Conservation (phyloP, 805 yeast species). For the Wickerhamiella musiphila region DNA sequence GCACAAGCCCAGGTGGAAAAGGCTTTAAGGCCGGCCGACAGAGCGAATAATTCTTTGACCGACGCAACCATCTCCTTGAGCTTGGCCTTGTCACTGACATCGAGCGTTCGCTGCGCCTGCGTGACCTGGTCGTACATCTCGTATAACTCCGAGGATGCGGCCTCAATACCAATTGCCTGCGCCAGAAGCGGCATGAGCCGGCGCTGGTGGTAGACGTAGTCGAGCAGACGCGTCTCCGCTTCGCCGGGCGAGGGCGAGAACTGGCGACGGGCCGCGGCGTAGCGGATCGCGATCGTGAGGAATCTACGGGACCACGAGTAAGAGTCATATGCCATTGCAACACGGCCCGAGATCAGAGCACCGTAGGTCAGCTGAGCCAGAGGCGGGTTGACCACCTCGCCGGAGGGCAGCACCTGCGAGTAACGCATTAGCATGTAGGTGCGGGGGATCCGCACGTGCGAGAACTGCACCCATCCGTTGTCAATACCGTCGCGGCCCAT, state of each 20-base stretch:
- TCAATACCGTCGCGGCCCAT: slow-evolving; percentile 96
- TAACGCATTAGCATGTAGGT: slow-evolving; percentile 69
- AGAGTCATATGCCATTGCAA: slow-evolving; percentile 74
- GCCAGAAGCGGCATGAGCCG: slow-evolving; percentile 76
- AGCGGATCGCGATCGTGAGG: slow-evolving; percentile 69
- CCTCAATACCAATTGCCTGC: slow-evolving; percentile 55
- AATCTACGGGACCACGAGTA: slow-evolving; percentile 66
- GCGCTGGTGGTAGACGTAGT: slow-evolving; percentile 79
- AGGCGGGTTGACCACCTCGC: slow-evolving; percentile 62
- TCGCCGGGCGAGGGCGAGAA: slow-evolving; percentile 35
- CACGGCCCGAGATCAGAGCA: slow-evolving; percentile 78
- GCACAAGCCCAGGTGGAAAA: slow-evolving; percentile 78
- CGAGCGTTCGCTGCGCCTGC: slow-evolving; percentile 28
- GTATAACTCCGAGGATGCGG: slow-evolving; percentile 49
- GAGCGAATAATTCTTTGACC: slow-evolving; percentile 63
- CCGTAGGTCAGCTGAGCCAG: slow-evolving; percentile 79
- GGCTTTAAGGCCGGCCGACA: slow-evolving; percentile 77
- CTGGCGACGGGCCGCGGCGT: slow-evolving; percentile 81
- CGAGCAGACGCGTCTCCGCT: slow-evolving; percentile 56
- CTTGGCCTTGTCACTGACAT: slow-evolving; percentile 27
- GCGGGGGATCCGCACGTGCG: slow-evolving; percentile 68
- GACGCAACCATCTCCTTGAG: slow-evolving; percentile 33
- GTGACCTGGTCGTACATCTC: slow-evolving; percentile 27
- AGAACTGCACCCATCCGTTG: slow-evolving; percentile 92
- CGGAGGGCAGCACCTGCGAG: slow-evolving; percentile 51